A percentile compares a stretch with the other conserved stretches of the same genome.
Evolutionary conservation across 257 asterid species (phyloP).

Genomic region (Catharanthus roseus): DNA sequence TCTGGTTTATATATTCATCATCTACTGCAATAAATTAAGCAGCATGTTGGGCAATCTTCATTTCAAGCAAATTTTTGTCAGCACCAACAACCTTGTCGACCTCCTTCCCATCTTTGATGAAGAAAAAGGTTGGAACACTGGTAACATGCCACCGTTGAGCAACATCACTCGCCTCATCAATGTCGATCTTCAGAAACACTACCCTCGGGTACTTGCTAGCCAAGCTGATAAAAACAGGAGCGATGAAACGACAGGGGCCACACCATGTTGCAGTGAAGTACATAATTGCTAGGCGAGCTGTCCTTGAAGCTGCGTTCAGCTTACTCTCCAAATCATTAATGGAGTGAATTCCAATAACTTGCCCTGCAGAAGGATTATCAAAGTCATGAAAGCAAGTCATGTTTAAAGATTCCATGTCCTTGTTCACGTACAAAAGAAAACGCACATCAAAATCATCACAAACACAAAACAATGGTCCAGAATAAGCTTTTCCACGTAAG

Average conservation of each 20-base stretch:
- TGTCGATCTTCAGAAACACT: slow-evolving; percentile 60
- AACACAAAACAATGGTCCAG: not conserved
- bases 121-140: slow-evolving; percentile 68
- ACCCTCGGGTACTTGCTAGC: slow-evolving; percentile 45
- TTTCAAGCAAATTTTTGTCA: slow-evolving; percentile 44
- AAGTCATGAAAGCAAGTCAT: not conserved
- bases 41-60: slow-evolving; percentile 52
- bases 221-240: slow-evolving; percentile 50
- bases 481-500: not conserved
- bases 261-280: slow-evolving; percentile 88
- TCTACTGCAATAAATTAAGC: slow-evolving; percentile 15
- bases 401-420: not conserved
- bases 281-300: slow-evolving; percentile 49
- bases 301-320: slow-evolving; percentile 43
- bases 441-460: not conserved
- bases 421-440: not conserved
- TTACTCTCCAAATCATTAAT: slow-evolving; percentile 38
- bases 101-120: slow-evolving; percentile 52
- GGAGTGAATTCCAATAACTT: slow-evolving; percentile 48
- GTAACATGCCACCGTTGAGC: slow-evolving; percentile 51
- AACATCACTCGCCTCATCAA: slow-evolving; percentile 54
- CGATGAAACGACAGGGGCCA: slow-evolving; percentile 65
- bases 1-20: no score
- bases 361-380: slow-evolving; percentile 34
- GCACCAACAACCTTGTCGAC: slow-evolving; percentile 57